These are phyloP conservation scores for Mycosphaerella arachidis DNA, from an alignment of 2,329 filamentous ascomycete genomes.

Conservation along the genomic window DNA sequence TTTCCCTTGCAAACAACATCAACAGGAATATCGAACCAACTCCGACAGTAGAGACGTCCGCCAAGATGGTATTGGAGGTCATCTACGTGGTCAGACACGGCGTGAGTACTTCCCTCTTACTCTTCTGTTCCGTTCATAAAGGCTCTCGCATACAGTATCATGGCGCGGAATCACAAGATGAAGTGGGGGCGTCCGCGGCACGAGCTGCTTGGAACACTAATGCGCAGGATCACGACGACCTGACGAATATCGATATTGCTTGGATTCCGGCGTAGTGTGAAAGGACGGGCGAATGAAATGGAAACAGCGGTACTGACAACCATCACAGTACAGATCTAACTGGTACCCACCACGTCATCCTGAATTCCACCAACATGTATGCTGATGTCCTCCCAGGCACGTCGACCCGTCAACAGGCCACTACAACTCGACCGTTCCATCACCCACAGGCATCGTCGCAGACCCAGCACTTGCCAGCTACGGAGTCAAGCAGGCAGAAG, in stretches of 20 bases:
- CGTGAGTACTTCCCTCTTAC: conserved; percentile 36
- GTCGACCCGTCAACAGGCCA: conserved; percentile 75
- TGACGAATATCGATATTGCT: background rate
- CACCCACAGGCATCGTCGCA: conserved; percentile 80
- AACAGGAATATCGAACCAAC: background rate
- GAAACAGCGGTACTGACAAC: background rate
- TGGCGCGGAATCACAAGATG: background rate
- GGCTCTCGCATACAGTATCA: background rate
- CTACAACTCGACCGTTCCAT: conserved; percentile 68
- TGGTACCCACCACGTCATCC: conserved; percentile 55
- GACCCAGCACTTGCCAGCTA: conserved; percentile 85
- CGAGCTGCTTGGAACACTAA: background rate
- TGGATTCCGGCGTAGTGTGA: background rate
- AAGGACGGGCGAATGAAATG: background rate
- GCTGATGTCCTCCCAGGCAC: background rate
- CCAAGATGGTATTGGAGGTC: conserved; percentile 40
- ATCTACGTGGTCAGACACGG: conserved; percentile 50
- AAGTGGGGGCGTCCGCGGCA: background rate
- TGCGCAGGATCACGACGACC: background rate
- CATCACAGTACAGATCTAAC: conserved; percentile 73
- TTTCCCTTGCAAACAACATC: background rate
- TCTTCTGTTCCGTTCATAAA: background rate
- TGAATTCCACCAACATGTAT: background rate
- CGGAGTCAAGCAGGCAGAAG: conserved; percentile 75
- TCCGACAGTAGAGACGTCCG: background rate